These are phyloP conservation scores for Boletus rufocinnamomeus DNA, from an alignment of 768 basidiomycete genomes.

Conservation along the genomic window DNA sequence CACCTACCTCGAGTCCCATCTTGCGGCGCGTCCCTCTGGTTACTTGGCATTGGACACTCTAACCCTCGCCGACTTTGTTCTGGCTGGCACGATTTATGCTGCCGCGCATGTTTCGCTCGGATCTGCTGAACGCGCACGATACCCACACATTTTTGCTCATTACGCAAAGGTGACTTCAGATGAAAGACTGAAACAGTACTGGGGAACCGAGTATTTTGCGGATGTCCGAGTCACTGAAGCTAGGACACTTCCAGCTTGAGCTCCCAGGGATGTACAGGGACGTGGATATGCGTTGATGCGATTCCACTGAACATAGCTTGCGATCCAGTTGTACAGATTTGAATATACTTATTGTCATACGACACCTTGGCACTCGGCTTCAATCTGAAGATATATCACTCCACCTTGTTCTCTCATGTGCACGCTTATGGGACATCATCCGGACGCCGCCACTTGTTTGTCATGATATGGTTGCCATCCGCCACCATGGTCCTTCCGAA, in stretches of 20 bases:
- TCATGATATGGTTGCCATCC: too few species aligned
- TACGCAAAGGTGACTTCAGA: constrained; percentile 23
- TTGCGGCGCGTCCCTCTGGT: constrained; percentile 9
- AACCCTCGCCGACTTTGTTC: constrained; percentile 24
- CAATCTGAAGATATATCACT: too few species aligned
- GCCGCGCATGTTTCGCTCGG: constrained; percentile 11
- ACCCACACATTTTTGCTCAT: constrained; percentile 19
- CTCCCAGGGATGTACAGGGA: not conserved
- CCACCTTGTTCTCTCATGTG: too few species aligned
- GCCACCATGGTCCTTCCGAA: too few species aligned
- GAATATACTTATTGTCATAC: too few species aligned
- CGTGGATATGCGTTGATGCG: not conserved
- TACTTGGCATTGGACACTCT: constrained; percentile 17
- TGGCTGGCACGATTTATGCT: constrained; percentile 9
- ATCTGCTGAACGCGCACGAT: constrained; percentile 15
- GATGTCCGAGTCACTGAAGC: not conserved
- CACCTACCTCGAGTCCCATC: constrained; percentile 18
- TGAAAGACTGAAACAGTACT: constrained; percentile 13
- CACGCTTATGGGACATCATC: too few species aligned
- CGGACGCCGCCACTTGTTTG: too few species aligned
- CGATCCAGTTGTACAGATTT: too few species aligned
- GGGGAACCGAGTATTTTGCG: constrained; percentile 12
- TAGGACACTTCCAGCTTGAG: not conserved
- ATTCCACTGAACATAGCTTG: too few species aligned
- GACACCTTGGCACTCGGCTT: too few species aligned